Conservation (phyloP, 108 stramenopile species). For the Stephanodiscus triporus region DNA sequence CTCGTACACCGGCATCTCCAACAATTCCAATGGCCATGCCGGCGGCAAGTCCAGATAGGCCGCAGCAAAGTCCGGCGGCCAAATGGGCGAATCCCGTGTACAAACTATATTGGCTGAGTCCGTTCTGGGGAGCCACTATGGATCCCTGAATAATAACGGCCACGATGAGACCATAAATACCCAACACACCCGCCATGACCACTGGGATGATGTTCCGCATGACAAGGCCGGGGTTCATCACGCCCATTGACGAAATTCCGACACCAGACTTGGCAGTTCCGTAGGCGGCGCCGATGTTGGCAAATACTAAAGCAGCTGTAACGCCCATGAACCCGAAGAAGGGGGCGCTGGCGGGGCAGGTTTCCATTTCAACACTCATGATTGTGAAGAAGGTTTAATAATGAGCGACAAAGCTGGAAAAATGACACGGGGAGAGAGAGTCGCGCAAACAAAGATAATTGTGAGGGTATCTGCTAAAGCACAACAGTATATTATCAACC, state of each 20-base stretch:
- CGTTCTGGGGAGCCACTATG: slow-evolving; percentile 75
- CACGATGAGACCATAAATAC: slow-evolving; percentile 99
- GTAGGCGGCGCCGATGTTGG: slow-evolving; percentile 98
- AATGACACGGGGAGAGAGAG: too few species aligned
- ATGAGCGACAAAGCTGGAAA: background rate
- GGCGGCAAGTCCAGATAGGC: slow-evolving; percentile 95
- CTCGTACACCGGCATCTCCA: slow-evolving; percentile 98
- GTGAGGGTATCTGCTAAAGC: too few species aligned
- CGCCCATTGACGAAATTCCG: slow-evolving; percentile 98
- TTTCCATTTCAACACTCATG: slow-evolving; percentile 92
- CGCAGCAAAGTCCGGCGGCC: slow-evolving; percentile 98
- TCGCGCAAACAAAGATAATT: too few species aligned
- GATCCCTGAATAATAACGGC: slow-evolving; percentile 96
- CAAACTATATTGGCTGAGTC: slow-evolving; percentile 81
- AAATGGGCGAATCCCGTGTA: slow-evolving; percentile 98
- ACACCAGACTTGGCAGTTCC: slow-evolving; percentile 99
- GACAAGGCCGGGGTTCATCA: slow-evolving; percentile 98
- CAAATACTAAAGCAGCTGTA: slow-evolving; percentile 85
- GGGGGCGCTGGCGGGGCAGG: slow-evolving; percentile 89
- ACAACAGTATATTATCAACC: too few species aligned
- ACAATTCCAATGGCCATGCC: slow-evolving; percentile 99
- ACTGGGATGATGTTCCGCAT: slow-evolving; percentile 99
- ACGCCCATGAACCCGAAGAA: slow-evolving; percentile 92
- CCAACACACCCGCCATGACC: slow-evolving; percentile 99
- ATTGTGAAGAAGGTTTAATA: slow-evolving; percentile 24